phyloP scores from a whole-genome alignment of 768 basidiomycete genomes.

The Amanita fuliginea region DNA sequence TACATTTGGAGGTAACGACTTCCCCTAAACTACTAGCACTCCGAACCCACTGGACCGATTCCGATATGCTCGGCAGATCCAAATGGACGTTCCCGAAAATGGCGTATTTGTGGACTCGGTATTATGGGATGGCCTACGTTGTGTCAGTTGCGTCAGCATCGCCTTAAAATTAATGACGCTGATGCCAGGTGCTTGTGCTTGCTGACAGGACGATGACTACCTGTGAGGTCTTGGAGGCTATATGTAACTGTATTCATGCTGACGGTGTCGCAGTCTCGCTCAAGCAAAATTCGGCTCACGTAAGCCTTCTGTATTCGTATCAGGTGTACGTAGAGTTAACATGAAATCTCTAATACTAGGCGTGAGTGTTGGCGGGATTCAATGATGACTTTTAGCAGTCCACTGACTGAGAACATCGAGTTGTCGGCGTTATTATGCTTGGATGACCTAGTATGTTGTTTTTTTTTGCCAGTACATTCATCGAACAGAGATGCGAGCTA shows the following conservation, averaged over 20 bases:
- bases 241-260: no score
- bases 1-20: no score
- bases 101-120: background rate
- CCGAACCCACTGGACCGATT: no score
- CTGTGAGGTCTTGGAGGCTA: background rate
- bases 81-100: background rate
- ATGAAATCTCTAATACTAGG: background rate
- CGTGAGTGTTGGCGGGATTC: background rate
- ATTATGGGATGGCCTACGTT: background rate
- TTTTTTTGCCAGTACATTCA: no score
- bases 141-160: background rate
- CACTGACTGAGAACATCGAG: background rate
- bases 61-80: no score
- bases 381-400: no score
- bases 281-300: background rate
- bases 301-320: background rate
- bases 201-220: background rate
- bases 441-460: background rate
- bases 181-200: no score
- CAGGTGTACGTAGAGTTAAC: background rate
- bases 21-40: no score
- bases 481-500: no score
- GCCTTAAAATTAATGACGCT: no score
- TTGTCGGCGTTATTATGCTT: background rate
- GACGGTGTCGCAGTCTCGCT: background rate